A percentile compares a stretch with the other conserved stretches of the same genome.
These are phyloP conservation scores for Sclerotiophoma versabilis DNA, from an alignment of 2,329 filamentous ascomycete species.

Conservation along the genomic window DNA sequence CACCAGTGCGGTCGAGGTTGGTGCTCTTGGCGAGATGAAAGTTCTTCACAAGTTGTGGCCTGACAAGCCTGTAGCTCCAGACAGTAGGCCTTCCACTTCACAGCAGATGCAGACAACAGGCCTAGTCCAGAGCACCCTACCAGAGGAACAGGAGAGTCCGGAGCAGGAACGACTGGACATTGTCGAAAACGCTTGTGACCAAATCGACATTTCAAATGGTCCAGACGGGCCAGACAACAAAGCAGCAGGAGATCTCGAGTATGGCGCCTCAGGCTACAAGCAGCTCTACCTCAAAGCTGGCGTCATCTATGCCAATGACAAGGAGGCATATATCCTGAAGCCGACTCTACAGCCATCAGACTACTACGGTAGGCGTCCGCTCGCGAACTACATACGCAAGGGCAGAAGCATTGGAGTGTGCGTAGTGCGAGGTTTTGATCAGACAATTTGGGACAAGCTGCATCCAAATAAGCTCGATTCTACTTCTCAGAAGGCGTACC, in stretches of 20 bases:
- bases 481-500: slow-evolving; percentile 51
- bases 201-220: slow-evolving; percentile 58
- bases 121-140: slow-evolving; percentile 42
- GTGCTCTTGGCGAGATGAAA: slow-evolving; percentile 89
- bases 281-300: slow-evolving; percentile 75
- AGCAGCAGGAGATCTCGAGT: slow-evolving; percentile 52
- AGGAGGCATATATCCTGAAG: slow-evolving; percentile 82
- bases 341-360: slow-evolving; percentile 84
- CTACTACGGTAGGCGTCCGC: slow-evolving; percentile 81
- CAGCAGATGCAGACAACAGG: slow-evolving; percentile 40
- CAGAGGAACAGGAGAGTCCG: slow-evolving; percentile 48
- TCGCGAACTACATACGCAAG: slow-evolving; percentile 81
- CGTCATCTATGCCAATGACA: slow-evolving; percentile 83
- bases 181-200: slow-evolving; percentile 55
- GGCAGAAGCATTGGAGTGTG: slow-evolving; percentile 82
- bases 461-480: slow-evolving; percentile 62
- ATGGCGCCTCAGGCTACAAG: slow-evolving; percentile 57
- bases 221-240: slow-evolving; percentile 57
- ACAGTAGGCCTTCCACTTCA: slow-evolving; percentile 53
- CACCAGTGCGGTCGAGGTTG: slow-evolving; percentile 87
- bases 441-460: slow-evolving; percentile 75
- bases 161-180: slow-evolving; percentile 54
- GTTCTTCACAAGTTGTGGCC: slow-evolving; percentile 86
- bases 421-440: slow-evolving; percentile 89
- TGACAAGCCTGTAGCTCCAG: slow-evolving; percentile 63